Evolutionary conservation across 2,329 filamentous ascomycete genomes (phyloP).

Genomic region (Penicillium paneum): DNA sequence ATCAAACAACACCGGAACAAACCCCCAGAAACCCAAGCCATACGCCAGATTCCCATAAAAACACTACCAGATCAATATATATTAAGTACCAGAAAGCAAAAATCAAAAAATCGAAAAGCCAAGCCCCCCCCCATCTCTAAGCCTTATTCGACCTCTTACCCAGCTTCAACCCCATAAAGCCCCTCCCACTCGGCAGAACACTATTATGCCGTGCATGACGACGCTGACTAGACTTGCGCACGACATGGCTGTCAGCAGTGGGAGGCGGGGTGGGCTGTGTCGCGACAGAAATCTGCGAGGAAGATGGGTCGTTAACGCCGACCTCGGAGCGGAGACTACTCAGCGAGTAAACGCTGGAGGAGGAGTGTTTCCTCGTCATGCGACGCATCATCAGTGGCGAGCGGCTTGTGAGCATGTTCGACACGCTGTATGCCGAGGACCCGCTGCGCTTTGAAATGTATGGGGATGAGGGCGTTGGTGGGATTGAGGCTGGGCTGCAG

Average conservation of each 20-base stretch:
- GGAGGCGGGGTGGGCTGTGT: constrained; percentile 1
- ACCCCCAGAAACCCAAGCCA: no score
- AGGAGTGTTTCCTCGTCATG: constrained; percentile 28
- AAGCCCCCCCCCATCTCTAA: constrained; percentile 1
- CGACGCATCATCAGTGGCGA: constrained; percentile 24
- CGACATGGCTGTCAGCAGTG: constrained; percentile 3
- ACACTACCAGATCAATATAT: neutral
- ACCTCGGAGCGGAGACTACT: constrained; percentile 32
- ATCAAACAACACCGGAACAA: neutral
- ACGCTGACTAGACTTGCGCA: constrained; percentile 16
- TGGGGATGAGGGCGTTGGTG: constrained; percentile 17
- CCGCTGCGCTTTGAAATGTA: constrained; percentile 16
- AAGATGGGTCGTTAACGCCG: constrained; percentile 10
- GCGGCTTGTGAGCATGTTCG: constrained; percentile 21
- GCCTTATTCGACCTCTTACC: constrained; percentile 19
- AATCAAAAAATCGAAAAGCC: neutral
- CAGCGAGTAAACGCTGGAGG: constrained; percentile 27
- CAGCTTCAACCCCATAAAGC: constrained; percentile 25
- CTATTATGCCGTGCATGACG: constrained; percentile 20
- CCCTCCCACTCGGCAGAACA: constrained; percentile 11
- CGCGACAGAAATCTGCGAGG: constrained; percentile 1
- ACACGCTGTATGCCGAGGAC: constrained; percentile 24
- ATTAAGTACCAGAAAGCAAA: neutral
- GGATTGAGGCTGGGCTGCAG: constrained; percentile 19
- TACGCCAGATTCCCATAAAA: neutral